These are phyloP conservation scores for Hebeloma cylindrosporum DNA, from an alignment of 768 basidiomycete genomes.

Conservation along the genomic window DNA sequence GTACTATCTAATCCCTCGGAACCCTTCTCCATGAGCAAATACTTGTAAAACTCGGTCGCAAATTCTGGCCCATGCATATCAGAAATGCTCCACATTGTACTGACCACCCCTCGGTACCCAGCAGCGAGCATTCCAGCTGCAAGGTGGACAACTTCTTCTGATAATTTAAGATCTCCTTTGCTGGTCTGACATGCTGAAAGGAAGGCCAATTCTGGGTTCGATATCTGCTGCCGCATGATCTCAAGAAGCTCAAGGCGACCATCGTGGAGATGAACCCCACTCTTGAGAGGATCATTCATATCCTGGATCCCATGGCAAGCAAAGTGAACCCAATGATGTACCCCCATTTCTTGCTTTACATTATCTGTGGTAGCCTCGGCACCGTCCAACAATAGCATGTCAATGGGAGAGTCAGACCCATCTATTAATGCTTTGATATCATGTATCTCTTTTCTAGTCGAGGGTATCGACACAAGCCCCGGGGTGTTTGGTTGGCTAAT, in stretches of 20 bases:
- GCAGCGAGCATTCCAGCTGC: constrained; percentile 40
- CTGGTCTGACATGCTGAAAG: constrained; percentile 45
- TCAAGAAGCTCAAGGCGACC: constrained; percentile 13
- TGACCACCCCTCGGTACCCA: constrained; percentile 33
- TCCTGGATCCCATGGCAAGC: constrained; percentile 36
- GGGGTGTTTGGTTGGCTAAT: constrained; percentile 11
- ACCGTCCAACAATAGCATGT: constrained; percentile 20
- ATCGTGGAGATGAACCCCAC: constrained; percentile 21
- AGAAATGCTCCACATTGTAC: constrained; percentile 43
- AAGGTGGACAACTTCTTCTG: constrained; percentile 34
- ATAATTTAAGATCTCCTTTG: constrained; percentile 22
- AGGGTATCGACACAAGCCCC: constrained; percentile 8
- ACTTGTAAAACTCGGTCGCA: constrained; percentile 32
- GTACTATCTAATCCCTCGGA: constrained; percentile 7
- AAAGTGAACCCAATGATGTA: constrained; percentile 27
- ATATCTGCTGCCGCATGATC: constrained; percentile 10
- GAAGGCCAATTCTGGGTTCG: constrained; percentile 31
- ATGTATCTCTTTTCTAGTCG: constrained; percentile 6
- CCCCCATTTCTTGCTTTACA: constrained; percentile 15
- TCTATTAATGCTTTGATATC: neutral
- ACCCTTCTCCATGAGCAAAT: constrained; percentile 14
- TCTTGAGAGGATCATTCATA: constrained; percentile 22
- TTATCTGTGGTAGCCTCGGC: constrained; percentile 11
- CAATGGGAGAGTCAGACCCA: constrained; percentile 12
- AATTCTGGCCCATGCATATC: constrained; percentile 35